These are phyloP conservation scores for Pichia exigua DNA, from an alignment of 805 yeast genomes.

Conservation along the genomic window DNA sequence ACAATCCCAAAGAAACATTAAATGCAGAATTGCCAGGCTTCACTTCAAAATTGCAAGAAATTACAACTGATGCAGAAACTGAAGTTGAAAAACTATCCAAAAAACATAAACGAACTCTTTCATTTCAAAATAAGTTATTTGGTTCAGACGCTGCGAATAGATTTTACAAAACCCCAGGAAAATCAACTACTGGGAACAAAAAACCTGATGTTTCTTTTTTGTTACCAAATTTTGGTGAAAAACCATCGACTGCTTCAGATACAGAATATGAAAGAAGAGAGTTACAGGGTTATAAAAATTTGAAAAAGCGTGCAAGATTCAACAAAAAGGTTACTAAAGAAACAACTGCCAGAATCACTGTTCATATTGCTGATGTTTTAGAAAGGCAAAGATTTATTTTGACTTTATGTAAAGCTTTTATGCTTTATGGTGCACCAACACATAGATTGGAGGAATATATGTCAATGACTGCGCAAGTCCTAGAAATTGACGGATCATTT, in stretches of 20 bases:
- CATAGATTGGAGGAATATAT: conserved; percentile 91
- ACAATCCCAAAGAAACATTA: not conserved
- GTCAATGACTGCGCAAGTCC: conserved; percentile 84
- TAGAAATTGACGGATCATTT: conserved; percentile 90
- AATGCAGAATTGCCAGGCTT: not conserved
- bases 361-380: conserved; percentile 82
- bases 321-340: conserved; percentile 30
- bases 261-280: conserved; percentile 7
- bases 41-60: conserved; percentile 1
- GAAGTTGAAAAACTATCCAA: not conserved
- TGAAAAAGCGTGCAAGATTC: conserved; percentile 19
- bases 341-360: conserved; percentile 70
- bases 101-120: conserved; percentile 3
- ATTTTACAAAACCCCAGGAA: not conserved
- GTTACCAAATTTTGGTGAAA: conserved; percentile 10
- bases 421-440: conserved; percentile 95
- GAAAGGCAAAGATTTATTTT: conserved; percentile 84
- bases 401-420: conserved; percentile 78
- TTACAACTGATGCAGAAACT: not conserved
- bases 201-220: conserved; percentile 4
- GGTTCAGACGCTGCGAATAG: not conserved
- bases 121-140: conserved; percentile 1
- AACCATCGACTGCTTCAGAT: conserved; percentile 1
- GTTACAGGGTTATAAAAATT: conserved; percentile 4
- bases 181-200: not conserved